phyloP scores from a whole-genome alignment of 108 stramenopile genomes.

The Craspedostauros australis region DNA sequence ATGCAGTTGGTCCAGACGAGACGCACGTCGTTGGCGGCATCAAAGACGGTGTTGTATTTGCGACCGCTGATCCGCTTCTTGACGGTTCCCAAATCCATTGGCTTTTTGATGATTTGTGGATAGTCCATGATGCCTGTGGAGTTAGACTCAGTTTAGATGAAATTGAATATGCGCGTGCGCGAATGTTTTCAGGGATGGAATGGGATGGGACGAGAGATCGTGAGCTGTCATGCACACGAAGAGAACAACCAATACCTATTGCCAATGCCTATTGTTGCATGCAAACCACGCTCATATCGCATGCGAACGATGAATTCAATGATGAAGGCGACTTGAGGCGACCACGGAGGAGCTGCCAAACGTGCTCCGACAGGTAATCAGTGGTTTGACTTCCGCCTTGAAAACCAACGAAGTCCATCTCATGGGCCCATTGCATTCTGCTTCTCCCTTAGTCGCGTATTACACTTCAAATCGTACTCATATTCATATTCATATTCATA shows the following conservation, averaged over 20 bases:
- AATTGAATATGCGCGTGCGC: not conserved
- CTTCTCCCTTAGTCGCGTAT: too few species aligned
- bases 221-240: not conserved
- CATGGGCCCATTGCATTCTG: too few species aligned
- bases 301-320: too few species aligned
- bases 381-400: too few species aligned
- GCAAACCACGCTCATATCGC: too few species aligned
- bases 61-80: constrained; percentile 68
- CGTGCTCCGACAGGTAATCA: too few species aligned
- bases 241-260: not conserved
- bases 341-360: too few species aligned
- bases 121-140: constrained; percentile 75
- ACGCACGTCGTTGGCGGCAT: constrained; percentile 87
- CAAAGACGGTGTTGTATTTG: constrained; percentile 68
- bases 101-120: constrained; percentile 88
- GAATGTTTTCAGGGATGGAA: not conserved
- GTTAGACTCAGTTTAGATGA: not conserved
- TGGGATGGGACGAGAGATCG: not conserved
- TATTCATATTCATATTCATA: too few species aligned
- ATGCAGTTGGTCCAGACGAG: constrained; percentile 94
- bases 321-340: too few species aligned
- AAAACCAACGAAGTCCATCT: too few species aligned
- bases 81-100: constrained; percentile 94
- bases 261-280: too few species aligned
- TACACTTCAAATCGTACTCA: too few species aligned